Base-by-base conservation (phyloP, 805 yeast species). In the Lipomyces spencermartinsiae region DNA sequence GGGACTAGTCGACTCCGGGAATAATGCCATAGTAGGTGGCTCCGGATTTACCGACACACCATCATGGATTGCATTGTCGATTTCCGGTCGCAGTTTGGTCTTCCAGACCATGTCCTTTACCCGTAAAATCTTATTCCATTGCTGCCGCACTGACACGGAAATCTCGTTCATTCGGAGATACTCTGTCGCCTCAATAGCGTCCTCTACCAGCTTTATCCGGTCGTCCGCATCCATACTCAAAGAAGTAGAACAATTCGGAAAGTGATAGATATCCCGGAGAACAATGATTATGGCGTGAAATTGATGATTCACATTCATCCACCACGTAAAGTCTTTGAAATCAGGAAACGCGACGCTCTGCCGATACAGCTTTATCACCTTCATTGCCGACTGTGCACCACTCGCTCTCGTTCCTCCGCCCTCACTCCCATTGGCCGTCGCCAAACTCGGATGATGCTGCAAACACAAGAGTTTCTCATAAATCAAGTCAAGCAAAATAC, bases 201-300 rank as follows among this genome's bases (percentile, higher is more conserved):
- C 51, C 34, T 62, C 66, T 2, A 66, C 63, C 34, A 62, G 51
- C 33, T 37, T 33, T 12, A 66, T 12, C 25, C 69, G 60, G 35
- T 60, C 64, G 57, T 66, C 69, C 10, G 59, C 25, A 14, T 19
- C 33, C 31, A 35, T 31, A 56, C 16, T 51, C 22, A 22, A 51
- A 2, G 12, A 16, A 22, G n/a, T n/a, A 39, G 19, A 31, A 58
- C 31, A 1, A 31, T 4, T 31, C 14, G 37, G 12, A 53, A 7
- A 4, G 19, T 7, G 14, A 12, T 66, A 63, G 29, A 67, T 60
- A 33, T 67, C 70, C 35, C 66, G 56, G 31, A 67, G 7, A 2
- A 64, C 53, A n/a, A 67, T 34, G 12, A 58, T 61, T 19, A 61
- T 49, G n/a, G 61, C 16, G 31, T 67, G 71, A 9, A 64, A 49